phyloP scores from a whole-genome alignment of 225 moss, liverwort and hornwort genomes.

The Lunularia cruciata region DNA sequence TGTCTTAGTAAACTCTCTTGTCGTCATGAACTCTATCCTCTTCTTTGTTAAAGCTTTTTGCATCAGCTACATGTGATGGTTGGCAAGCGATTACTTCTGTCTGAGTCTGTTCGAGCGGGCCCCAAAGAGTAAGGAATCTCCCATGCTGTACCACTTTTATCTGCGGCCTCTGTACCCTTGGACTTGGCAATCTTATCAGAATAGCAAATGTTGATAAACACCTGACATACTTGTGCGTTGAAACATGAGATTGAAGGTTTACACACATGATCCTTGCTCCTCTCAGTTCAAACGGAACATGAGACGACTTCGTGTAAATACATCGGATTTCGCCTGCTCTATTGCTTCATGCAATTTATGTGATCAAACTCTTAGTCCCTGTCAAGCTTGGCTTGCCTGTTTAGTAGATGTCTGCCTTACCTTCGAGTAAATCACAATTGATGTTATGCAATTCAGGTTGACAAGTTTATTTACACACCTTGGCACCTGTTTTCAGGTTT shows the following conservation, averaged over 20 bases:
- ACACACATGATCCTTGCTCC: no score
- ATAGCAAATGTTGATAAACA: constrained; percentile 74
- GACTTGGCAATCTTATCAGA: constrained; percentile 63
- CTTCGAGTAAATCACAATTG: no score
- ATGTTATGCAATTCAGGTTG: not conserved
- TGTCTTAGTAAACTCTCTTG: not conserved
- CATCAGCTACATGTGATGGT: no score
- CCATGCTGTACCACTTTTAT: constrained; percentile 63
- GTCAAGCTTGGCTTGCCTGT: not conserved
- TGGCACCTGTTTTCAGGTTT: constrained; percentile 40
- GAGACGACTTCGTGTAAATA: no score
- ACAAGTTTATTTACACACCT: constrained; percentile 35
- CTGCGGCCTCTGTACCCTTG: constrained; percentile 35
- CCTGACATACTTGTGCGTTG: constrained; percentile 30
- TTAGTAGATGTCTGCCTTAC: not conserved
- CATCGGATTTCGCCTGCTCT: no score
- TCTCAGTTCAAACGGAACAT: no score
- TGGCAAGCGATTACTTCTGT: constrained; percentile 50
- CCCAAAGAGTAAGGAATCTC: constrained; percentile 71
- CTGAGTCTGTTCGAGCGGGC: constrained; percentile 43
- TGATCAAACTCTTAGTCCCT: not conserved
- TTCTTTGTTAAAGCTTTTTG: no score
- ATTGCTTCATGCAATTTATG: no score
- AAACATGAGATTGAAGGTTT: no score
- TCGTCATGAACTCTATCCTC: no score